These are phyloP conservation scores for Penicillium antarcticum DNA, from an alignment of 495 filamentous ascomycete genomes.

Conservation along the genomic window DNA sequence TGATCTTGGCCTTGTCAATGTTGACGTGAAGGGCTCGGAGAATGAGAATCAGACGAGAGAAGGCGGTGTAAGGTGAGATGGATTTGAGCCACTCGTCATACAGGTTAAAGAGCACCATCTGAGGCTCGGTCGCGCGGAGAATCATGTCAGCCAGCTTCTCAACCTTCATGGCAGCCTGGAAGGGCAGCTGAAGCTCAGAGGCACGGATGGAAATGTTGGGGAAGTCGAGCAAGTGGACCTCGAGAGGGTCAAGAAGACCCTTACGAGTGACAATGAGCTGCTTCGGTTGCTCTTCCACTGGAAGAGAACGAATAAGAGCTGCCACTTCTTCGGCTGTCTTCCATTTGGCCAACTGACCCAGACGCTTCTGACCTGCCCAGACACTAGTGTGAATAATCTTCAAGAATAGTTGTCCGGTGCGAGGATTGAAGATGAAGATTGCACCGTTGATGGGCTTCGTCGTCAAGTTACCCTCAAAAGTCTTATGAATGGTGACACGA, in stretches of 20 bases:
- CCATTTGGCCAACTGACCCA: constrained; percentile 98
- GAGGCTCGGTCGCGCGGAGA: constrained; percentile 91
- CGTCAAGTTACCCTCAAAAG: constrained; percentile 97
- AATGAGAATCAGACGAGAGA: constrained; percentile 93
- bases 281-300: constrained; percentile 98
- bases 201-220: constrained; percentile 99
- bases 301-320: constrained; percentile 91
- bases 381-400: constrained; percentile 99
- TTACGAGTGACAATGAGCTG: constrained; percentile 98
- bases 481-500: constrained; percentile 99
- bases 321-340: constrained; percentile 99
- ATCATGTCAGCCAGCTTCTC: constrained; percentile 99
- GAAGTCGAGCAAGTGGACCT: constrained; percentile 97
- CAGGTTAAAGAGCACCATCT: constrained; percentile 99
- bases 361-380: constrained; percentile 98
- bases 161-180: constrained; percentile 99
- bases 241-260: constrained; percentile 93
- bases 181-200: constrained; percentile 94
- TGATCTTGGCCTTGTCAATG: constrained; percentile 95
- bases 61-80: constrained; percentile 97
- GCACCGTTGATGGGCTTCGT: constrained; percentile 99
- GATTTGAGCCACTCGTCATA: constrained; percentile 99
- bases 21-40: constrained; percentile 96
- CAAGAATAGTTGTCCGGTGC: constrained; percentile 95
- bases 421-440: constrained; percentile 99